Base-by-base conservation (phyloP, 1,139 yeast species). In the Zygosaccharomyces pseudobailii region DNA sequence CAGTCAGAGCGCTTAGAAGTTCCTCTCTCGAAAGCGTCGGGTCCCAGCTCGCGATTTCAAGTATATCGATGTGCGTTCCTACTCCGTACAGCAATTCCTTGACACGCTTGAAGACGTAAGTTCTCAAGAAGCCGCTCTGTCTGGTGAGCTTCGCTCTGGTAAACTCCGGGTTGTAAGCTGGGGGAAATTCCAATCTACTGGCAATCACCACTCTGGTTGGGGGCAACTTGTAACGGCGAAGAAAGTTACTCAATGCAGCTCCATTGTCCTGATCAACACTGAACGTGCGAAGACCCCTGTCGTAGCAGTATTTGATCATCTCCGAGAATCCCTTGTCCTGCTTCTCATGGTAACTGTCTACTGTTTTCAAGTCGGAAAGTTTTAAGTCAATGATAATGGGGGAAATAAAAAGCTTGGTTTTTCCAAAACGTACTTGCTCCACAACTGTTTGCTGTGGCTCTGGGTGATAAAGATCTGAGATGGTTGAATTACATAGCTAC, bases 301-400 rank as follows among this genome's bases (percentile, higher is more conserved):
- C 68, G 56, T 76, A 76, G 43, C 74, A 70, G 53, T 67, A 65
- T 46, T 75, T 72, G 53, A 75, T 55, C 25, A 73, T 63, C 8
- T 49, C 46, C 38, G 67, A 56, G 30, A 63, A 49, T 45, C 56
- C 42, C 35, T 70, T 66, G 40, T 68, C 67, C 41, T 68, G 67
- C 31, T 63, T 70, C 17, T 70, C 46, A 3, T 73, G 70, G 78
- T 77, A 74, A 23, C 65, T 66, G 5, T 59, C 68, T 71, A 78
- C 76, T 19, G 51, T 42, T 49, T 72, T 74, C 19, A 58, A 48
- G n/a, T 84, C 85, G 54, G 65, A 78, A 3, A 78, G 64, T 83
- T 79, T 79, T 56, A 81, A 78, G 21, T 84, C 85, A 10, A 79
- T 71, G 48, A 76, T 69, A 21, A 76, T 57, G 40, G 70, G 70